phyloP scores from a whole-genome alignment of 345 rosid species.

The Lumnitzera racemosa region DNA sequence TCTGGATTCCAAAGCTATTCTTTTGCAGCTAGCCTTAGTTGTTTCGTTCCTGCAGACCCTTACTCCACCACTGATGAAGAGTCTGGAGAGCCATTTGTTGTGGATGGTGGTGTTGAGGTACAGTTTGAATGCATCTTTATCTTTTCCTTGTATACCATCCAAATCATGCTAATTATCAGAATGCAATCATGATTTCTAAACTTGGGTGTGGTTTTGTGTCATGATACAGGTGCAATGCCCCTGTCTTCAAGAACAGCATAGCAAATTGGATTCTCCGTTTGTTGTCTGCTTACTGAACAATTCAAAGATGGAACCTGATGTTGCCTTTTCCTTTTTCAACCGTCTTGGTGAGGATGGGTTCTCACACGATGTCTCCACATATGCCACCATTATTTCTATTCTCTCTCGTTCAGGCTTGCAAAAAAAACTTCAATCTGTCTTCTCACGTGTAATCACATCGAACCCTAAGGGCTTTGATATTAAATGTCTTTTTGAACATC shows the following conservation, averaged over 20 bases:
- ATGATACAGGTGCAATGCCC: neutral
- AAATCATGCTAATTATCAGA: no score
- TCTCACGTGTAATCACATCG: slow-evolving; percentile 33
- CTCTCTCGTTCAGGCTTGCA: slow-evolving; percentile 34
- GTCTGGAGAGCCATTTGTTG: no score
- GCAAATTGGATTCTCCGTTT: slow-evolving; percentile 13
- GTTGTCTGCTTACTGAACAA: slow-evolving; percentile 26
- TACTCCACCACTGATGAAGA: no score
- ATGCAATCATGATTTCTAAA: no score
- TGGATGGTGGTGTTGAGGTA: no score
- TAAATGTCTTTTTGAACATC: slow-evolving; percentile 31
- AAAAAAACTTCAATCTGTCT: slow-evolving; percentile 31
- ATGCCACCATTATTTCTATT: slow-evolving; percentile 34
- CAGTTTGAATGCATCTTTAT: no score
- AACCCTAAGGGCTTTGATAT: slow-evolving; percentile 26
- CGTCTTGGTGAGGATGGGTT: slow-evolving; percentile 30
- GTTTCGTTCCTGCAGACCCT: no score
- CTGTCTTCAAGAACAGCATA: slow-evolving; percentile 7
- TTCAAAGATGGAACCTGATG: slow-evolving; percentile 33
- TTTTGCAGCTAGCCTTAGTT: no score
- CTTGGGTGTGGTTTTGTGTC: no score
- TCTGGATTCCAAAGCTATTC: no score
- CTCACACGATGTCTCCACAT: slow-evolving; percentile 31
- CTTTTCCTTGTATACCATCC: no score
- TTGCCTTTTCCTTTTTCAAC: slow-evolving; percentile 35